Percentiles rank a stretch among this genome's conserved stretches.
Conservation (phyloP, 208 protist species). For the Herpetomonas samuelpessoai region DNA sequence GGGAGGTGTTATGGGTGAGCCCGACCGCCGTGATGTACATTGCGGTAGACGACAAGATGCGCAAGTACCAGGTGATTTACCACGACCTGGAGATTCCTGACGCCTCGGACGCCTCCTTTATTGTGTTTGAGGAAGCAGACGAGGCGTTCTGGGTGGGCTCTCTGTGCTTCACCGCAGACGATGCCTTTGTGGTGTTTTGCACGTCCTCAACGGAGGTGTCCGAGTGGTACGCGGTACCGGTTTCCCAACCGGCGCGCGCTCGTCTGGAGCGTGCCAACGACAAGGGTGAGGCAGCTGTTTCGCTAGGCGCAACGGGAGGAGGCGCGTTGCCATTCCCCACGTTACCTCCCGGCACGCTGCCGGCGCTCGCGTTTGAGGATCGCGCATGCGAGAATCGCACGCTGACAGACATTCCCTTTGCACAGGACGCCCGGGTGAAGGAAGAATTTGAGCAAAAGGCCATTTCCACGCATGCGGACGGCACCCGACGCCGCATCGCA, state of each 20-base stretch:
- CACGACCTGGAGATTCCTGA: conserved; percentile 40
- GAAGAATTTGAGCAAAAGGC: no score
- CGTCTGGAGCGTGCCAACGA: no score
- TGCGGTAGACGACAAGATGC: conserved; percentile 51
- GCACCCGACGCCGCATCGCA: not conserved
- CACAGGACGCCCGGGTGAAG: conserved; percentile 6
- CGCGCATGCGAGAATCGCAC: not conserved
- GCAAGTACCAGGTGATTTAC: conserved; percentile 49
- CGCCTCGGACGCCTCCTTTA: conserved; percentile 16
- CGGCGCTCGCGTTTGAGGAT: not conserved
- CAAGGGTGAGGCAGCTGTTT: no score
- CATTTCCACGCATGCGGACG: not conserved
- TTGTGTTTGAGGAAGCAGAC: conserved; percentile 63
- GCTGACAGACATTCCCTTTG: not conserved
- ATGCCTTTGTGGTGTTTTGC: conserved; percentile 41
- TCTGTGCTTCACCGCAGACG: conserved; percentile 46
- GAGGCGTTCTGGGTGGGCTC: conserved; percentile 59
- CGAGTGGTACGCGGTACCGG: conserved; percentile 42
- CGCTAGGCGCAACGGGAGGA: no score
- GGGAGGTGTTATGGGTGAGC: conserved; percentile 58
- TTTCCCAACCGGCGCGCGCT: not conserved
- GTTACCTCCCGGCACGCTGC: not conserved
- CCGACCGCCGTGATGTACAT: conserved; percentile 44
- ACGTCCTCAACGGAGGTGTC: conserved; percentile 40
- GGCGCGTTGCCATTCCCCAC: not conserved